phyloP scores from a whole-genome alignment of 257 asterid genomes.

The Solanum dulcamara region DNA sequence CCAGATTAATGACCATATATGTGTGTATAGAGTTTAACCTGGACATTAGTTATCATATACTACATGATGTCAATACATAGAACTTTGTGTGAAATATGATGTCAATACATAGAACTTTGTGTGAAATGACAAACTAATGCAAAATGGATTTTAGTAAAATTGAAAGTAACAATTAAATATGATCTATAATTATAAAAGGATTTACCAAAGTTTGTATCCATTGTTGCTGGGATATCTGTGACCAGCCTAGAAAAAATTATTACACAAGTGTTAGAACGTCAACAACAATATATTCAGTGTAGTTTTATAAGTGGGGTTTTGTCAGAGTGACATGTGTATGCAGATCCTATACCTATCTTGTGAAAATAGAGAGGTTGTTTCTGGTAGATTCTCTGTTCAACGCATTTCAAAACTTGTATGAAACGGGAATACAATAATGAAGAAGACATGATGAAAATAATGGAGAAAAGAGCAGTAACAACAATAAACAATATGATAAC shows the following conservation, averaged over 20 bases:
- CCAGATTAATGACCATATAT: not conserved
- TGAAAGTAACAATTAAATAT: not conserved
- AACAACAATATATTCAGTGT: not conserved
- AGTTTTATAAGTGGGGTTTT: no score
- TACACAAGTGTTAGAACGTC: not conserved
- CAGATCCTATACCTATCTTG: no score
- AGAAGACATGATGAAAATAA: no score
- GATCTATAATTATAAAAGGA: not conserved
- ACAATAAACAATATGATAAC: no score
- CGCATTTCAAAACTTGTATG: not conserved
- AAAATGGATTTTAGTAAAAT: not conserved
- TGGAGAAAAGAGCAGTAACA: not conserved
- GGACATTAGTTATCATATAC: not conserved
- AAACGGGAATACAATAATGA: no score
- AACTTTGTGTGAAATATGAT: not conserved
- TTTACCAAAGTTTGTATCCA: conserved; percentile 53
- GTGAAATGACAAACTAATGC: not conserved
- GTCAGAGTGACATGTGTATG: no score
- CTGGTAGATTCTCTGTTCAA: not conserved
- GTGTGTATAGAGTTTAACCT: not conserved
- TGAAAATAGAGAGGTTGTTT: no score
- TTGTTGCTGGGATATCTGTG: conserved; percentile 79
- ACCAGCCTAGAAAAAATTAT: conserved; percentile 38
- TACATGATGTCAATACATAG: not conserved
- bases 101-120: not conserved